Evolutionary conservation across 345 rosid species (phyloP), one percentile per base, ranked within the genome.

Genomic region (Punica granatum): DNA sequence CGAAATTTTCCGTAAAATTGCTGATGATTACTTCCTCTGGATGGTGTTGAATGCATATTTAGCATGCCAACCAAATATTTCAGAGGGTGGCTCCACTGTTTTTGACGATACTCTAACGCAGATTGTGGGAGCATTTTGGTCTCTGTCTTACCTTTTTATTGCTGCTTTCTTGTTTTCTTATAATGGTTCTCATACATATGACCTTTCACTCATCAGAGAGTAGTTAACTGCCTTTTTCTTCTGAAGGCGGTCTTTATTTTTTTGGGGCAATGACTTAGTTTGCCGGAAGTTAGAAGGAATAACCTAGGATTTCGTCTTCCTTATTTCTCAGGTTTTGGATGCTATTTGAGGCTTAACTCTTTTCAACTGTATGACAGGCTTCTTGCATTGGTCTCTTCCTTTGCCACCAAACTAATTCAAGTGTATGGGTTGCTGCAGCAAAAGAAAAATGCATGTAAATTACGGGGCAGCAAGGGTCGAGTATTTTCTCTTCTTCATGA

Each of bases 321-420:
- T 56, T 26, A 10, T 56, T 28, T 11, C 18, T 4, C 26, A 26
- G 61, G 26, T 56, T 26, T 56, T 26, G 26, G 19, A 28, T 56
- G 14, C 10, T 56, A 14, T 56, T 63, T 63, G 49, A 36, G 36
- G 58, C 44, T 66, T 48, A 34, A 66, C 60, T 42, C 63, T 60
- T 67, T 54, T 79, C 58, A 63, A 75, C 19, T 71, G 42, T 34
- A 53, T 71, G 65, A 66, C 82, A 94, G 99, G 90, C 88, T 94
- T 76, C 95, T 94, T 65, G 82, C 80, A 53, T 70, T 89, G 78
- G 95, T 90, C 39, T 73, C 97, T 68, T 71, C 83, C 76, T 90
- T 94, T 73, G 84, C 92, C 15, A 94, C 90, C 78, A 86, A 89
- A 80, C 80, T 91, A 85, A 89, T 94, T 75, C 87, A 81, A 61